phyloP scores from a whole-genome alignment of 306 rosid species.

The Hippophae tibetana region DNA sequence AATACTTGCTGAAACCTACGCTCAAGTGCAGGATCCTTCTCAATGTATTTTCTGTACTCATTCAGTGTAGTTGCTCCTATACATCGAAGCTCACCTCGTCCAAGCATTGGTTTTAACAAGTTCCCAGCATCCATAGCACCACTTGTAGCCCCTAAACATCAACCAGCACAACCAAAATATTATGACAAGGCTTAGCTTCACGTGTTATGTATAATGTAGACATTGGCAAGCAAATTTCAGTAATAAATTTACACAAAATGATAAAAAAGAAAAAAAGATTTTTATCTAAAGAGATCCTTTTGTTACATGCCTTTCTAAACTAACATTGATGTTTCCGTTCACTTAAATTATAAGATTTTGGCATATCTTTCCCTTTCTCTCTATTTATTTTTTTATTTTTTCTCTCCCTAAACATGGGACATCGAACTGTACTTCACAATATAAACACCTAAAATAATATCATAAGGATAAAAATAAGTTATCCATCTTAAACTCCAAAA shows the following conservation, averaged over 20 bases:
- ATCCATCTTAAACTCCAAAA: too few species aligned
- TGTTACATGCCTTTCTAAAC: too few species aligned
- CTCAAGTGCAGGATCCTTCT: conserved; percentile 96
- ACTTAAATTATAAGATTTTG: too few species aligned
- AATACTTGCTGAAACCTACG: conserved; percentile 95
- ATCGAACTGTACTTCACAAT: too few species aligned
- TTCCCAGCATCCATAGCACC: conserved; percentile 99
- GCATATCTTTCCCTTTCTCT: too few species aligned
- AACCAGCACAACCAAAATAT: conserved; percentile 19
- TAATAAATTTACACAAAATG: not conserved
- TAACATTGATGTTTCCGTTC: too few species aligned
- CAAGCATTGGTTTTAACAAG: conserved; percentile 95
- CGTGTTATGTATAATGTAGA: not conserved
- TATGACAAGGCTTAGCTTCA: conserved; percentile 3
- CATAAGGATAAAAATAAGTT: too few species aligned
- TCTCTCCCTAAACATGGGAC: too few species aligned
- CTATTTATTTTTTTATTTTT: too few species aligned
- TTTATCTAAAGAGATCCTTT: too few species aligned
- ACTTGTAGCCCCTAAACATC: conserved; percentile 70
- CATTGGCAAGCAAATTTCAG: not conserved
- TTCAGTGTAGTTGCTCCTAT: conserved; percentile 93
- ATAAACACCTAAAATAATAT: too few species aligned
- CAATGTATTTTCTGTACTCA: conserved; percentile 86
- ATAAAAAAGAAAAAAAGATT: not conserved
- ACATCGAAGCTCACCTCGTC: conserved; percentile 95